Percentiles rank a stretch among this genome's conserved stretches.
These are phyloP conservation scores for Arctium lappa DNA, from an alignment of 129 eudicot species.

Conservation along the genomic window DNA sequence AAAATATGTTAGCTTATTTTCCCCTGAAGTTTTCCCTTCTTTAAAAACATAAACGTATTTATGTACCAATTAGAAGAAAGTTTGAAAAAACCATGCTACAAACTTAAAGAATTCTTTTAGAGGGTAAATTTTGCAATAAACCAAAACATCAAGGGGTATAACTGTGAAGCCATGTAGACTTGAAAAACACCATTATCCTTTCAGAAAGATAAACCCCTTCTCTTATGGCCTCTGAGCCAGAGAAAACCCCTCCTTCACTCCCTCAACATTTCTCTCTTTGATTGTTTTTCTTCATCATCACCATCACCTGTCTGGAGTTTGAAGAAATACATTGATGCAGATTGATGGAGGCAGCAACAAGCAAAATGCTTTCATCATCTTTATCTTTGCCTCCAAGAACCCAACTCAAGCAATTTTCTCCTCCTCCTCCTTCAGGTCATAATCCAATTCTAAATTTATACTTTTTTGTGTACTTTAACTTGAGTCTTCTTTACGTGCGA, in stretches of 20 bases:
- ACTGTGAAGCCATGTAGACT: conserved; percentile 6
- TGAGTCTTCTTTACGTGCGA: neutral
- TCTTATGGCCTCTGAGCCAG: conserved; percentile 32
- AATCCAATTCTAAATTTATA: neutral
- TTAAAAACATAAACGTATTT: neutral
- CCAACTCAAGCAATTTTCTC: conserved; percentile 32
- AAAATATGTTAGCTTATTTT: too few relatives aligned
- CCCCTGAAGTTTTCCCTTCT: too few relatives aligned
- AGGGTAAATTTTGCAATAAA: conserved; percentile 11
- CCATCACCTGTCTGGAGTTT: neutral
- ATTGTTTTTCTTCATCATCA: conserved; percentile 18
- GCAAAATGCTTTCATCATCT: conserved; percentile 38
- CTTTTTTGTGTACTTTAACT: neutral
- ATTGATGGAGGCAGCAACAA: conserved; percentile 36
- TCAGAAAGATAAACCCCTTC: conserved; percentile 37
- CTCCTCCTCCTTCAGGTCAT: conserved; percentile 43
- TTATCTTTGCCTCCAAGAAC: conserved; percentile 38
- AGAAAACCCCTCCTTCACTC: conserved; percentile 19
- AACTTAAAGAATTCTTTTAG: neutral
- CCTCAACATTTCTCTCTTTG: conserved; percentile 18
- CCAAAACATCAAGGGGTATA: conserved; percentile 17
- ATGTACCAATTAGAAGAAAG: neutral
- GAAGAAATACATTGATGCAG: conserved; percentile 22
- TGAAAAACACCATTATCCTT: conserved; percentile 28
- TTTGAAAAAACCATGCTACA: neutral